Evolutionary conservation across 352 stramenopile species (phyloP), one percentile per base, ranked within the genome.

Genomic region (Globisporangium orthogonon): DNA sequence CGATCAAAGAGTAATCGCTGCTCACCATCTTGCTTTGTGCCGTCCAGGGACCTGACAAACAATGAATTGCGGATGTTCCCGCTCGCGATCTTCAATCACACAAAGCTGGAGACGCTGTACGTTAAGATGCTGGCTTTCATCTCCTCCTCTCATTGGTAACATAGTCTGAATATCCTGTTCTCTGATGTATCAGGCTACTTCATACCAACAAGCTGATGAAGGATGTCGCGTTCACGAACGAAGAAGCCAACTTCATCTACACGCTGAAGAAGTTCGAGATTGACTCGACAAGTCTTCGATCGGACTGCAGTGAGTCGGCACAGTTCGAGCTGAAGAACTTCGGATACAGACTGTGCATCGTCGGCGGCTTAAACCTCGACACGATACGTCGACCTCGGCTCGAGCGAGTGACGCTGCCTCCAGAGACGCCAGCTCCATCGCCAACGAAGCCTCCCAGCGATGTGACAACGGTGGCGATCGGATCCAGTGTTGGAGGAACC

Each of bases 361-460:
- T 37, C 31, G 31, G 31, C 7, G 31, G 31, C 4, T 37, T 37
- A 7, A 7, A 37, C 31, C 4, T 37, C 7, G 7, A 37, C 31
- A 37, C 31, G 4, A 37, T 37, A 4, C 31, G 4, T 37, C 31
- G 31, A 7, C 4, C 31, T 37, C 31, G 31, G 31, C 4, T 37
- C 31, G 23, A 23, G 23, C 23, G 23, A 23, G 31, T 37, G 31
- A 37, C 31, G 31, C 7, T 7, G 2, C 4, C 11, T 9, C 14
- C 58, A 23, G 58, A 18, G 58, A 63, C 30, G 56, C 39, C 40
- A 56, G n/a, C 35, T 47, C 33, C 3, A 31, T 23, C 23, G 39
- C 31, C 7, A 37, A 37, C 23, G 23, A 7, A 37, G 31, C 23
- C 23, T 1, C 23, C 23, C 31, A 37, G 31, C 31, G 23, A 23